These are phyloP conservation scores for Parsonsia alboflavescens DNA, from an alignment of 257 asterid species.

Conservation along the genomic window DNA sequence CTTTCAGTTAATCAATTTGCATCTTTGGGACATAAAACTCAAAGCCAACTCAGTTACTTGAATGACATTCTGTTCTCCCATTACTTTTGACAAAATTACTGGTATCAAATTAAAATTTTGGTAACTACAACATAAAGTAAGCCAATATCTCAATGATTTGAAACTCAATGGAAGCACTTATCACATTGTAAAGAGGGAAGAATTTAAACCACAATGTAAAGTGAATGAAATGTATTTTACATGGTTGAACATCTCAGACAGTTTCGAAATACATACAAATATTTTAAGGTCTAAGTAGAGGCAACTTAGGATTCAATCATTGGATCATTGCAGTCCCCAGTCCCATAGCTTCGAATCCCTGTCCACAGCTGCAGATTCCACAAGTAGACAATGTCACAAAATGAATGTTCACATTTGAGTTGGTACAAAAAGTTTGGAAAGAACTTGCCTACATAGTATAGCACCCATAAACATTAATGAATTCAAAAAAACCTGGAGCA, in stretches of 20 bases:
- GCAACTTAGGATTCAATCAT: not conserved
- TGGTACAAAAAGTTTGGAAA: not conserved
- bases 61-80: not conserved
- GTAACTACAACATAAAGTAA: not conserved
- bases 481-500: not conserved
- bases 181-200: not conserved
- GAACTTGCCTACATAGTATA: not conserved
- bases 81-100: not conserved
- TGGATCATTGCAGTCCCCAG: not conserved
- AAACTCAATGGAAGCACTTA: not conserved
- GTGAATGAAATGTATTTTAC: not conserved
- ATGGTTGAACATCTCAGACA: not conserved
- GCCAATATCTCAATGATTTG: not conserved
- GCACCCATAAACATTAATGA: not conserved
- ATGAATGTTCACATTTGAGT: not conserved
- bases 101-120: not conserved
- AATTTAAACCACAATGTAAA: not conserved
- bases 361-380: conserved; percentile 9
- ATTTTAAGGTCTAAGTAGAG: not conserved
- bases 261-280: not conserved
- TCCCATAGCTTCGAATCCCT: conserved; percentile 6
- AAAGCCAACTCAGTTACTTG: not conserved
- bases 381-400: not conserved
- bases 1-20: not conserved
- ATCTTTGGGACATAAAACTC: not conserved